Evolutionary conservation across 345 rosid species (phyloP), one percentile per base, ranked within the genome.

Genomic region (Alliaria petiolata): DNA sequence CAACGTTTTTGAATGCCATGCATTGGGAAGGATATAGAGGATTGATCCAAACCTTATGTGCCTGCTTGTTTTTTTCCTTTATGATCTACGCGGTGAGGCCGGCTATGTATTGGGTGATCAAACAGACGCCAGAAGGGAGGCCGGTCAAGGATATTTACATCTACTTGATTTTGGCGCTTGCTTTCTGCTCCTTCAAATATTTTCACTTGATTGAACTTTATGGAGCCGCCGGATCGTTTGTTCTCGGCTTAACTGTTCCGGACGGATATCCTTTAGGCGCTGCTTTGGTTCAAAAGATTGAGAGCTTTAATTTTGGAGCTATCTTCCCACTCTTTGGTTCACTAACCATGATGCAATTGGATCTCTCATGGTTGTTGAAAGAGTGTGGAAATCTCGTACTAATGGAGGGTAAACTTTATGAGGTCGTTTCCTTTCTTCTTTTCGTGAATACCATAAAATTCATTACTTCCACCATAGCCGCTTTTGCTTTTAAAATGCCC

Each of bases 231-330:
- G 88, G 86, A 16, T 70, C 83, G 13, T 72, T 76, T 49, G 54
- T 65, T 36, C 25, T 82, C 0, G 86, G 88, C 53, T 45, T 81
- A 49, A 61, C 77, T 1, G 58, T 85, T 1, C 88, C 88, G 0
- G 68, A 58, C 0, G 88, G 88, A 1, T 82, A 85, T 14, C 88
- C 86, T 1, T 25, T 85, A 42, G 86, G 88, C 17, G 17, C 85
- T 15, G 70, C 81, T 6, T 67, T 85, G 54, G 58, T 70, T 19
- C 47, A 83, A 34, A 85, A 77, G 66, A 69, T 85, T 15, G 86
- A 85, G 60, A 25, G 70, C 71, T 58, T 79, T 33, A 70, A 67
- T 47, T 38, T 69, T 15, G 78, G 79, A 17, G 42, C 58, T 22
- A 33, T 81, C 31, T 33, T 85, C 7, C 73, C 81, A 15, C 58